Conservation (phyloP, 805 yeast species). For the Ogataea thermomethanolica region DNA sequence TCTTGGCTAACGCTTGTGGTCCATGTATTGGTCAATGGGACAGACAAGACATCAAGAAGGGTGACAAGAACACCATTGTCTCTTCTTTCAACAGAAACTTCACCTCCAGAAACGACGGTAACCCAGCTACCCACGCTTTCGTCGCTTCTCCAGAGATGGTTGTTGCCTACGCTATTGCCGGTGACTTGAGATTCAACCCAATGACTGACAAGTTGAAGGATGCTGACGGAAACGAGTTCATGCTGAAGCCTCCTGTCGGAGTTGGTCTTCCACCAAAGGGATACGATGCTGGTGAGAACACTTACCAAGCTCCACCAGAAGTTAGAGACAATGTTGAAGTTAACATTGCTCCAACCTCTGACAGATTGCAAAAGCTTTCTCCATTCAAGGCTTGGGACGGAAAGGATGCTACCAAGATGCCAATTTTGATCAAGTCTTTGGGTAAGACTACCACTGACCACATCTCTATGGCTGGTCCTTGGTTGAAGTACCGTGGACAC, state of each 20-base stretch:
- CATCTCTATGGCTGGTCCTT: constrained; percentile 99
- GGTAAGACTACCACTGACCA: constrained; percentile 99
- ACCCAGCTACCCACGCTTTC: constrained; percentile 95
- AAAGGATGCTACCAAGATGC: constrained; percentile 83
- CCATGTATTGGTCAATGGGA: constrained; percentile 59
- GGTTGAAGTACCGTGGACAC: constrained; percentile 99
- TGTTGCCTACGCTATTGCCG: constrained; percentile 94
- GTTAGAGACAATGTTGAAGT: constrained; percentile 77
- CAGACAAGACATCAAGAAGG: constrained; percentile 66
- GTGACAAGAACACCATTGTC: constrained; percentile 81
- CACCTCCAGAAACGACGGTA: constrained; percentile 97
- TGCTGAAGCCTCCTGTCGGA: constrained; percentile 76
- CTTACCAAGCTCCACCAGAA: constrained; percentile 95
- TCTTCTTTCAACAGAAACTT: constrained; percentile 97
- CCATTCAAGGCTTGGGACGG: constrained; percentile 98
- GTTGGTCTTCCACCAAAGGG: constrained; percentile 80
- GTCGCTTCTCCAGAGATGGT: constrained; percentile 98
- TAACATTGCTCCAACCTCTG: constrained; percentile 81
- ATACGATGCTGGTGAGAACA: constrained; percentile 61
- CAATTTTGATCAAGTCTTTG: constrained; percentile 91
- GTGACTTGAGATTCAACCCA: constrained; percentile 91
- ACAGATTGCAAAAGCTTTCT: constrained; percentile 90
- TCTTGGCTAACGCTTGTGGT: constrained; percentile 81
- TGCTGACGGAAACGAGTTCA: constrained; percentile 68
- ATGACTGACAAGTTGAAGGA: constrained; percentile 75